Conservation (phyloP, 495 filamentous ascomycete species). For the Neurospora sp. region DNA sequence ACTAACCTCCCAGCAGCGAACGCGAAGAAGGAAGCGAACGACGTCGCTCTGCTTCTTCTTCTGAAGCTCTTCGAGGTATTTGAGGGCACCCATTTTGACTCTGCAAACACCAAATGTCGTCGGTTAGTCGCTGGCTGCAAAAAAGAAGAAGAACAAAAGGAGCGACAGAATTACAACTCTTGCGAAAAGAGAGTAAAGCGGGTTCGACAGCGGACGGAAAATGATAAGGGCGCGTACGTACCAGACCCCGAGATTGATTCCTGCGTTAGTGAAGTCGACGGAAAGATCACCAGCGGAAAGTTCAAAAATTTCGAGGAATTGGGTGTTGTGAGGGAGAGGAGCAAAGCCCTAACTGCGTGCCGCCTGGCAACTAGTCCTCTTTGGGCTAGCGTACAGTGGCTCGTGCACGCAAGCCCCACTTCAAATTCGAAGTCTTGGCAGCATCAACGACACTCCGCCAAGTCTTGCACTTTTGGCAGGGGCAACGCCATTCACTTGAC, state of each 20-base stretch:
- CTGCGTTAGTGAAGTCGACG: constrained; percentile 21
- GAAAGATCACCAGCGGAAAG: constrained; percentile 15
- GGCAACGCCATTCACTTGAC: not conserved
- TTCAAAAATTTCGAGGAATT: constrained; percentile 17
- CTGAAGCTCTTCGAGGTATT: constrained; percentile 99
- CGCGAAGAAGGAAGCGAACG: constrained; percentile 96
- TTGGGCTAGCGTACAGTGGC: constrained; percentile 3
- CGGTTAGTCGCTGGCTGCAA: not conserved
- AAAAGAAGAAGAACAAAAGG: not conserved
- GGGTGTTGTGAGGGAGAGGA: constrained; percentile 15
- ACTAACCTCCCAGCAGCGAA: constrained; percentile 99
- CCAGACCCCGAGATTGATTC: constrained; percentile 15
- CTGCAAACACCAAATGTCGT: constrained; percentile 1
- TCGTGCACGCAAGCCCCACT: constrained; percentile 4
- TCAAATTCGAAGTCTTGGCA: constrained; percentile 1
- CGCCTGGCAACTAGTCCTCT: constrained; percentile 3
- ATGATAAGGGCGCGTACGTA: constrained; percentile 9
- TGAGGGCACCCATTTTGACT: constrained; percentile 81
- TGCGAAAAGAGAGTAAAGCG: not conserved
- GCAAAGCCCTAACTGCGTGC: constrained; percentile 21
- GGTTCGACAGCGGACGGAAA: not conserved
- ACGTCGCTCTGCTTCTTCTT: constrained; percentile 99
- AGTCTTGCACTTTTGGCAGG: not conserved
- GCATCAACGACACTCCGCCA: not conserved
- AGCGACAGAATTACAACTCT: not conserved